A percentile compares a stretch with the other conserved stretches of the same genome.
phyloP scores from a whole-genome alignment of 169 alveolate genomes.

The Plasmodium malariae region DNA sequence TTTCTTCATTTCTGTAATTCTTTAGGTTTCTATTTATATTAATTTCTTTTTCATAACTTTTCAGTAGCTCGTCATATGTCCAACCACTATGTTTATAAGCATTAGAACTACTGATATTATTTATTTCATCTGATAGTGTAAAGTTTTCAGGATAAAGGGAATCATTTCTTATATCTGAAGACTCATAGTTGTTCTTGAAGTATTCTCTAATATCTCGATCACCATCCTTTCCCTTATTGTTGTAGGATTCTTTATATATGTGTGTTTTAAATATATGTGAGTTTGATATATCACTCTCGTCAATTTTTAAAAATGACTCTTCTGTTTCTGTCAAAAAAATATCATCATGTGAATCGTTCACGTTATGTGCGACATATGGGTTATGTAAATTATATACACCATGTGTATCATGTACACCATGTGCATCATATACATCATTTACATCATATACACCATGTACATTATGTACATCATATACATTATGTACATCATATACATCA shows the following conservation, averaged over 20 bases:
- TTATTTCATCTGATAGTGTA: slow-evolving; percentile 16
- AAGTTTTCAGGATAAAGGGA: background rate
- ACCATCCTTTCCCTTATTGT: background rate
- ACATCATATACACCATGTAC: too few species aligned
- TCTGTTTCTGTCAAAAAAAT: slow-evolving; percentile 56
- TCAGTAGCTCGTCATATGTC: background rate
- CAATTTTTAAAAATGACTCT: slow-evolving; percentile 53
- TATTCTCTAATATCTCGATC: slow-evolving; percentile 4
- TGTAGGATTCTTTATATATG: slow-evolving; percentile 32
- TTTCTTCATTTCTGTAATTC: background rate
- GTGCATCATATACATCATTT: too few species aligned
- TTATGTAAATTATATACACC: too few species aligned
- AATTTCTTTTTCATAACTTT: background rate
- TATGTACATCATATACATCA: too few species aligned
- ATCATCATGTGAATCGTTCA: too few species aligned
- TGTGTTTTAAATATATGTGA: slow-evolving; percentile 27
- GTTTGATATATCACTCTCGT: slow-evolving; percentile 13
- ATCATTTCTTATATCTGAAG: background rate
- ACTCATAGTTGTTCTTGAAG: slow-evolving; percentile 34
- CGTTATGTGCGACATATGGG: too few species aligned
- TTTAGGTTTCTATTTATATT: background rate
- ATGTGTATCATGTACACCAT: too few species aligned
- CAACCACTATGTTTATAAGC: slow-evolving; percentile 3
- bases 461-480: too few species aligned
- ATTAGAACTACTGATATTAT: slow-evolving; percentile 6